Evolutionary conservation across 106 monocot genomes (phyloP).

Genomic region (Chionographis japonica): DNA sequence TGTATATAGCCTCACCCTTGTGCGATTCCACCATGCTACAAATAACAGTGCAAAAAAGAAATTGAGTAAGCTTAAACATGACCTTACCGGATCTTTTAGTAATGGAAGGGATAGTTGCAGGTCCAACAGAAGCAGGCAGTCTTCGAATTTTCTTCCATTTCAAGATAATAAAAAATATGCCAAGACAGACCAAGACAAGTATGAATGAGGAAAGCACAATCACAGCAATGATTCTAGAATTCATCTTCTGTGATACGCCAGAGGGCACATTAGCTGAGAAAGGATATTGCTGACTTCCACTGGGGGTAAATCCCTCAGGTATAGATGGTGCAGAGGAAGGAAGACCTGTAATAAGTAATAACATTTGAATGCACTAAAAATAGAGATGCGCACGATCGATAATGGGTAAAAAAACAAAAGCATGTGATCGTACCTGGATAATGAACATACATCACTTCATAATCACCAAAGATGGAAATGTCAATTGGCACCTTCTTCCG

Average conservation of each 20-base stretch:
- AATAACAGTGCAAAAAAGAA: not conserved
- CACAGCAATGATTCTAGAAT: slow-evolving; percentile 57
- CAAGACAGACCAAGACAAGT: slow-evolving; percentile 41
- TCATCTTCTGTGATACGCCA: slow-evolving; percentile 44
- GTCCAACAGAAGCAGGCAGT: slow-evolving; percentile 19
- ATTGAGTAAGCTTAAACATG: not conserved
- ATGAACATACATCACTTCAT: slow-evolving; percentile 61
- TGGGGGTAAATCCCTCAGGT: slow-evolving; percentile 7
- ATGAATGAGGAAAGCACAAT: slow-evolving; percentile 42
- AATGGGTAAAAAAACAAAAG: not conserved
- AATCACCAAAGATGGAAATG: slow-evolving; percentile 71
- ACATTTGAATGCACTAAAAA: not conserved
- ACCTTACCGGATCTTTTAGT: slow-evolving; percentile 65
- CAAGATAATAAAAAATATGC: slow-evolving; percentile 24
- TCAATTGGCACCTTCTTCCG: slow-evolving; percentile 63
- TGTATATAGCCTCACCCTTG: too few species aligned
- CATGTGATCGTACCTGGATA: slow-evolving; percentile 64
- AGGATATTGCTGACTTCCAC: slow-evolving; percentile 43
- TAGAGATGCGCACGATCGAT: not conserved
- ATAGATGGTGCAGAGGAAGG: slow-evolving; percentile 53
- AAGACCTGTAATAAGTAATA: slow-evolving; percentile 49
- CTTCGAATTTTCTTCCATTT: slow-evolving; percentile 34
- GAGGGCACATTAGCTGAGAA: slow-evolving; percentile 54
- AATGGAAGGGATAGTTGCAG: slow-evolving; percentile 33
- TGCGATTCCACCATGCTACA: not conserved